Conservation (phyloP, 139 green algal species). For the Eudorina sp. region DNA sequence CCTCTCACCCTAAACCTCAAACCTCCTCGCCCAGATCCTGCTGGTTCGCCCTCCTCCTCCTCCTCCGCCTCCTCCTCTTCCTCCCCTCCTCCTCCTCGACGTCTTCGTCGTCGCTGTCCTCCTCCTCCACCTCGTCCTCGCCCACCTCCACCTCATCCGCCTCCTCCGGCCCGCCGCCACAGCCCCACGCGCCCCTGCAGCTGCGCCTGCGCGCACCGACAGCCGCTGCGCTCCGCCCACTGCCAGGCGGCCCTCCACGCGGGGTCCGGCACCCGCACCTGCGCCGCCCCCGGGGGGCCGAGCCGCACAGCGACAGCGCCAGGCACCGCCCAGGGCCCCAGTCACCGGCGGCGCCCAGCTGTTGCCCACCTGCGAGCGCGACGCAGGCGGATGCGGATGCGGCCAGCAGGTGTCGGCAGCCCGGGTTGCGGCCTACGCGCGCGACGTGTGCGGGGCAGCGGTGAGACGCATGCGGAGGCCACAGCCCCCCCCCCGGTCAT, state of each 20-base stretch:
- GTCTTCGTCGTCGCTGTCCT: background rate
- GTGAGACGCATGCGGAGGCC: background rate
- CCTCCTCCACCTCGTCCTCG: too few species aligned
- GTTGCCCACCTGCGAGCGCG: constrained; percentile 25
- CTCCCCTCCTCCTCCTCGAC: background rate
- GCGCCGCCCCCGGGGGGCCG: background rate
- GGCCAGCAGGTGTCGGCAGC: too few species aligned
- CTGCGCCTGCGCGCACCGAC: background rate
- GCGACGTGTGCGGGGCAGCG: too few species aligned
- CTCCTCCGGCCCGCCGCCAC: constrained; percentile 12
- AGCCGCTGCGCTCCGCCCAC: background rate
- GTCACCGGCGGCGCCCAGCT: constrained; percentile 20
- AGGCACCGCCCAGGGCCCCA: background rate
- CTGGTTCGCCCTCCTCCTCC: background rate
- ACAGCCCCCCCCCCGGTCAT: too few species aligned
- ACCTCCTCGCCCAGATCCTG: constrained; percentile 17
- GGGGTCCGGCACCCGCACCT: constrained; percentile 6
- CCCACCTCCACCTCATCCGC: constrained; percentile 1
- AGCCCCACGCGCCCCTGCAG: background rate
- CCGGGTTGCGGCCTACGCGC: too few species aligned
- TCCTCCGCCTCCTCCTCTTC: background rate
- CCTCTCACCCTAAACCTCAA: background rate
- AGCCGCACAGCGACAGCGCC: background rate
- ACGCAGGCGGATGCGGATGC: background rate
- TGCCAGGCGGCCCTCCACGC: background rate